Conservation (phyloP, 768 basidiomycete genomes). For the Mrakia gelida region DNA sequence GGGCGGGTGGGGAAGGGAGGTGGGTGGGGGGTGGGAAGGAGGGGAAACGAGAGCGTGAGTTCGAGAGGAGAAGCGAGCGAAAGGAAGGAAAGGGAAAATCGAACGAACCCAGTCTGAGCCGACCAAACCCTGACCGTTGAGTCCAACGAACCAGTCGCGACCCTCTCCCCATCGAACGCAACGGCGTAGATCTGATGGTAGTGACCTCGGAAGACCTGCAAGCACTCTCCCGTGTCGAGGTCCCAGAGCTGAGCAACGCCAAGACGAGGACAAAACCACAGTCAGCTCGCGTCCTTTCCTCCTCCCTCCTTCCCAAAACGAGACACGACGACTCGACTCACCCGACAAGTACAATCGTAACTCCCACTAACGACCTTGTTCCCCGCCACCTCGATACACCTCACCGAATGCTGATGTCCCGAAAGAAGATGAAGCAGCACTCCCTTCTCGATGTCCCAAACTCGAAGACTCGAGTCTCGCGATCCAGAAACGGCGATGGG, state of each 20-base stretch:
- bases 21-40: neutral
- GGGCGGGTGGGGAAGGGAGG: constrained; percentile 9
- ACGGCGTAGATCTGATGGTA: constrained; percentile 85
- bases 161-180: constrained; percentile 75
- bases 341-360: constrained; percentile 83
- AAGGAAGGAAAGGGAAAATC: neutral
- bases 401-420: constrained; percentile 76
- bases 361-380: constrained; percentile 82
- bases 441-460: constrained; percentile 90
- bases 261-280: neutral
- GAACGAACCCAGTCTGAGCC: constrained; percentile 69
- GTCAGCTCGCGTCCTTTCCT: neutral
- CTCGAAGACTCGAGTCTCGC: constrained; percentile 74
- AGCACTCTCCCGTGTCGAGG: constrained; percentile 78
- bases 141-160: constrained; percentile 85
- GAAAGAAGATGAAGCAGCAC: constrained; percentile 51
- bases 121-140: constrained; percentile 93
- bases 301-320: neutral
- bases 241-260: constrained; percentile 67
- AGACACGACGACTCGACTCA: constrained; percentile 48
- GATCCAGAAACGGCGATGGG: constrained; percentile 88
- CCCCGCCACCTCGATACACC: constrained; percentile 84
- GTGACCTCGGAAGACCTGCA: constrained; percentile 77
- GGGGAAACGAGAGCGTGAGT: neutral
- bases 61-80: neutral